Evolutionary conservation across 140 eudicot species (phyloP).

Genomic region (Stevia rebaudiana): DNA sequence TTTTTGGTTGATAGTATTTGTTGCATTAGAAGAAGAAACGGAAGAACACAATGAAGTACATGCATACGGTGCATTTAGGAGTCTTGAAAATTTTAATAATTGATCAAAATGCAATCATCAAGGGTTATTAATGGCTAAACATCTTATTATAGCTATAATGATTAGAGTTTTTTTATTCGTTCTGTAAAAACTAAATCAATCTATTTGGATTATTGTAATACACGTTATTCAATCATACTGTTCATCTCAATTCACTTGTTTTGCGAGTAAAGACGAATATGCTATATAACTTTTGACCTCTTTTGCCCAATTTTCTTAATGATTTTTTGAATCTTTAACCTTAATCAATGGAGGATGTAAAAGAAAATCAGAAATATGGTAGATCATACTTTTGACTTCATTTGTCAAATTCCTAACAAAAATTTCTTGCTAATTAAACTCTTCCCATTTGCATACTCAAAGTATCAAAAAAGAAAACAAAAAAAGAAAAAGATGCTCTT

Average conservation of each 20-base stretch:
- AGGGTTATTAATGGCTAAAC: not conserved
- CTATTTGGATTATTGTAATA: not conserved
- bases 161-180: not conserved
- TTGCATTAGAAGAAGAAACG: not conserved
- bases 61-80: not conserved
- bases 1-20: not conserved
- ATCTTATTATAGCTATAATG: not conserved
- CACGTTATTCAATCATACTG: not conserved
- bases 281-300: slow-evolving; percentile 10
- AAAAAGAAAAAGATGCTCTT: not conserved
- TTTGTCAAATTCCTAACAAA: slow-evolving; percentile 3
- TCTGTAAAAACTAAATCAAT: not conserved
- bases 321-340: too few relatives aligned
- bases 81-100: not conserved
- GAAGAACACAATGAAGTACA: not conserved
- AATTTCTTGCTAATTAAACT: not conserved
- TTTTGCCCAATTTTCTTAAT: too few relatives aligned
- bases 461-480: slow-evolving; percentile 15
- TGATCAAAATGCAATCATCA: not conserved
- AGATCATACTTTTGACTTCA: slow-evolving; percentile 1
- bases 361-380: too few relatives aligned
- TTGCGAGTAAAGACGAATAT: not conserved
- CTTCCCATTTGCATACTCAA: slow-evolving; percentile 11
- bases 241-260: not conserved
- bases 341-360: too few relatives aligned